Percentiles rank a stretch among this genome's conserved stretches.
Conservation (phyloP, 2,329 filamentous ascomycete genomes). For the Blastomyces gilchristii region DNA sequence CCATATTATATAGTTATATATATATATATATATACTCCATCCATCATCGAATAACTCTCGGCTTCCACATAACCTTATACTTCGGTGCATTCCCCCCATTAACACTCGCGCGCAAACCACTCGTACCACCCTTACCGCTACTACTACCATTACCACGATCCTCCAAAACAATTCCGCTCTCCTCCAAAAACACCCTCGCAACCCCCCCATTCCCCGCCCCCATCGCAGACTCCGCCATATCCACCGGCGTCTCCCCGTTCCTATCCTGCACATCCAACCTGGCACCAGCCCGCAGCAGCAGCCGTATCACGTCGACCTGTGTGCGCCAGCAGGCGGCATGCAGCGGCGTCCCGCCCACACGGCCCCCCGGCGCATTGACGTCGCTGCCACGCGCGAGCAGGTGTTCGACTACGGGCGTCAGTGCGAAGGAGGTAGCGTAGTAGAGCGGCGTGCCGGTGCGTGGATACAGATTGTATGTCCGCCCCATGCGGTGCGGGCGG, state of each 20-base stretch:
- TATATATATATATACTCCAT: not conserved
- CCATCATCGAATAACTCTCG: conserved; percentile 2
- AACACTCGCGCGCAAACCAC: not conserved
- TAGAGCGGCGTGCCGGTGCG: conserved; percentile 1
- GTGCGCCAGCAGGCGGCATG: conserved; percentile 7
- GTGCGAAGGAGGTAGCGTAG: conserved; percentile 7
- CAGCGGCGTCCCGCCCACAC: conserved; percentile 3
- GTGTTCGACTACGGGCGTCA: conserved; percentile 1
- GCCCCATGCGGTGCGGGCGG: not conserved
- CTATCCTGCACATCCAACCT: not conserved
- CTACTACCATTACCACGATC: not conserved
- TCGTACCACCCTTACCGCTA: not conserved
- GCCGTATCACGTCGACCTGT: not conserved
- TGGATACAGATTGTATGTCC: conserved; percentile 1
- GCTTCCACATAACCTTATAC: not conserved
- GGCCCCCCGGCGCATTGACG: not conserved
- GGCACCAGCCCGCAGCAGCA: not conserved
- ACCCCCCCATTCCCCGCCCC: not conserved
- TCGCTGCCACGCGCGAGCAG: not conserved
- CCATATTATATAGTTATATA: not conserved
- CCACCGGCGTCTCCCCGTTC: not conserved
- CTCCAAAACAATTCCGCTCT: not conserved
- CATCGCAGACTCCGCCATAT: not conserved
- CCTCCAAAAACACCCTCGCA: not conserved
- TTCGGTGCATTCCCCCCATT: not conserved